Conservation (phyloP, 164 flowering plant species). For the Protea cynaroides region DNA sequence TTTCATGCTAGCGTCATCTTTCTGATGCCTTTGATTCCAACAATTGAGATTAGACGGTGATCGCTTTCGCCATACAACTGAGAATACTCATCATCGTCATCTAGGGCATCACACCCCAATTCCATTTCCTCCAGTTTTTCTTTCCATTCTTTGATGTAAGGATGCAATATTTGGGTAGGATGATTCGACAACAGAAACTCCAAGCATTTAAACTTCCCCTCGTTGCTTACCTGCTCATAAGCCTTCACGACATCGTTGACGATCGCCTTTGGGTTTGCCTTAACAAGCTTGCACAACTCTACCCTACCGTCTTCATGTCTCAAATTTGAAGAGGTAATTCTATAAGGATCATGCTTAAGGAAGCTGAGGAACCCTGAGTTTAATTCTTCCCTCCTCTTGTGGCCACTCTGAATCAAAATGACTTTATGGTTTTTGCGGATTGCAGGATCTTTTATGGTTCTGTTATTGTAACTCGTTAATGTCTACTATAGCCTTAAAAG, state of each 20-base stretch:
- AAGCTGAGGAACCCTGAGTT: too few species aligned
- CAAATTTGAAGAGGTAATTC: slow-evolving; percentile 58
- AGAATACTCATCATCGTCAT: slow-evolving; percentile 64
- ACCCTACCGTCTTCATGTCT: slow-evolving; percentile 60
- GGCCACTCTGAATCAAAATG: too few species aligned
- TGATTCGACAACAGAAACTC: slow-evolving; percentile 76
- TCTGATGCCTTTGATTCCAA: slow-evolving; percentile 14
- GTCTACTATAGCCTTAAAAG: too few species aligned
- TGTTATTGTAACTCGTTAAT: too few species aligned
- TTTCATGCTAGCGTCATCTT: slow-evolving; percentile 17
- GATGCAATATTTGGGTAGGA: slow-evolving; percentile 73
- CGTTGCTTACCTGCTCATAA: slow-evolving; percentile 80
- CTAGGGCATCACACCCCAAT: slow-evolving; percentile 91
- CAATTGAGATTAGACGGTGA: slow-evolving; percentile 7
- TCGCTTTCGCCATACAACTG: too few species aligned
- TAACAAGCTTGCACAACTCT: slow-evolving; percentile 80
- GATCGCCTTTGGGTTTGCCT: slow-evolving; percentile 69
- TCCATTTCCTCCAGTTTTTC: slow-evolving; percentile 86
- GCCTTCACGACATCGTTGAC: slow-evolving; percentile 96
- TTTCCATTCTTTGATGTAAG: slow-evolving; percentile 94
- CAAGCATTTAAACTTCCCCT: slow-evolving; percentile 69
- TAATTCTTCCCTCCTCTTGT: too few species aligned
- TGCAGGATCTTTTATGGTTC: too few species aligned
- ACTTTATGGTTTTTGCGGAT: too few species aligned
- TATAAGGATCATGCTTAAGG: too few species aligned